These are phyloP conservation scores for Quercus berberidifolia DNA, from an alignment of 306 rosid genomes.

Conservation along the genomic window DNA sequence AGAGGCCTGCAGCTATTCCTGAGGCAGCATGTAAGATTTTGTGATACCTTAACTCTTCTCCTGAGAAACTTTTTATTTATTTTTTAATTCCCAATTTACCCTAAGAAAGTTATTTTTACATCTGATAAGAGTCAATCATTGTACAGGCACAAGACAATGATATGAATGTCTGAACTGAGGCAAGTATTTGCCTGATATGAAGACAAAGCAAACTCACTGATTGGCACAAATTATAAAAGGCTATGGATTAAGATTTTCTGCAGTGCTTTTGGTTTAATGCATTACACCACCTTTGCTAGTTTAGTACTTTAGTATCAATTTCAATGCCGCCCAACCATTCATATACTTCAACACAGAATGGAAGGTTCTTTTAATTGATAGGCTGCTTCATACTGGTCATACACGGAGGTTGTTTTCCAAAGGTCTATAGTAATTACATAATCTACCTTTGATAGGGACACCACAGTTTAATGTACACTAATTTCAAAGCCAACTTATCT, in stretches of 20 bases:
- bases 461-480: neutral
- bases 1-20: neutral
- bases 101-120: no score
- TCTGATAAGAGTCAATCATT: neutral
- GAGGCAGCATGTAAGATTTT: neutral
- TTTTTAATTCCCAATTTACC: no score
- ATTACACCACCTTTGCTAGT: neutral
- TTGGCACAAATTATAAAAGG: neutral
- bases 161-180: neutral
- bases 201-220: neutral
- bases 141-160: neutral
- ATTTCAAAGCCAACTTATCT: neutral
- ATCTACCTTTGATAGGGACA: neutral
- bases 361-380: neutral
- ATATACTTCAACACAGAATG: neutral
- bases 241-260: neutral
- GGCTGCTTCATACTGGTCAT: neutral
- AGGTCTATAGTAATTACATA: neutral
- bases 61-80: no score
- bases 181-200: neutral
- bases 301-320: no score
- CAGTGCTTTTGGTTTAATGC: neutral
- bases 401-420: neutral
- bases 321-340: neutral
- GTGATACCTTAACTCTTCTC: neutral